Base-by-base conservation (phyloP, 2,329 filamentous ascomycete genomes). In the Fusarium staphyleae region DNA sequence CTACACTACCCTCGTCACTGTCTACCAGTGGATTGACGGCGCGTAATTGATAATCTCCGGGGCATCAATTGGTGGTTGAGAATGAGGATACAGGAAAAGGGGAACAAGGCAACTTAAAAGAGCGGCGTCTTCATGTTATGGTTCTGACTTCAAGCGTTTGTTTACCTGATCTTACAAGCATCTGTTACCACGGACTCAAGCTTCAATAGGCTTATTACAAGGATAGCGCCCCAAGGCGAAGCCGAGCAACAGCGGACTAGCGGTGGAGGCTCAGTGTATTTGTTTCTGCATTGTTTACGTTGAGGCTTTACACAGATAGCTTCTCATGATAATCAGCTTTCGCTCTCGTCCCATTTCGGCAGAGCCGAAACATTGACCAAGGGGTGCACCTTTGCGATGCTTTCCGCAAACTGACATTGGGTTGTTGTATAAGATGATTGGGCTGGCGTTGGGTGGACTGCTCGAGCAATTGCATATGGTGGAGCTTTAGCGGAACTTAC, bases 1-100 rank as follows among this genome's bases (percentile, higher is more conserved):
- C 0, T 91, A 89, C 67, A 90, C 88, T 0, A 90, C 87, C 0
- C 69, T 75, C 12, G 81, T 91, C 39, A 90, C 87, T 4, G 65
- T 71, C 8, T 65, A 62, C 30, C 72, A 75, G 55, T 76, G 74
- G 74, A 60, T 73, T 48, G 55, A 66, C 36, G 57, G 57, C 22
- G 57, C 37, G 33, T 65, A 26, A 57, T 48, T 14, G 42, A 32
- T 15, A 22, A 22, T 6, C 19, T 6, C 19, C 6, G 4, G 19
- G 19, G 19, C 19, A 22, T 22, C 19, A 22, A 22, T 22, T 22
- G 39, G 16, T 32, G 22, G 30, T 35, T 19, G 29, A 19, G 26
- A n/a, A 42, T 9, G 14, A 13, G 28, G 36, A 40, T 26, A 33
- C 35, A 52, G 53, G 32, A 52, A 50, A 47, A 42, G 34, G 19